Evolutionary conservation across 768 basidiomycete species (phyloP), one percentile per base, ranked within the genome.

Genomic region (Cystobasidium tubakii): DNA sequence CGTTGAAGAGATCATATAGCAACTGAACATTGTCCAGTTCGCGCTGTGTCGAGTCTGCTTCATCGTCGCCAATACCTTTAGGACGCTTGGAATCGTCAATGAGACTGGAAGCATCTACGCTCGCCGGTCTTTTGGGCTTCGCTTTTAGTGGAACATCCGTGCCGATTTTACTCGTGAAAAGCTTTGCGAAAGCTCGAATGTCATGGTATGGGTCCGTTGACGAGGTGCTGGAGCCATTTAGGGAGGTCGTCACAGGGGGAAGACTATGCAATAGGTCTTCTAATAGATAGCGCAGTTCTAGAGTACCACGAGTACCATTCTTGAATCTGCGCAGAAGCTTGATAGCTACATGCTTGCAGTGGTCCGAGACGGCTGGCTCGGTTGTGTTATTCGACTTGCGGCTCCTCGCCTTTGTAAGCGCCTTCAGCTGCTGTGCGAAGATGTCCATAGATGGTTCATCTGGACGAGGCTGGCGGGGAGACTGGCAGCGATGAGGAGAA

Each of bases 271-370:
- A 55, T 10, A 71, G 69, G 27, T 71, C 69, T 55, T 71, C 54
- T 1, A 71, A 31, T 2, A 71, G 50, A 34, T 36, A 55, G 25
- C 44, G 33, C 10, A 71, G 27, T 53, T 71, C 69, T n/a, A 71
- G 69, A 9, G 10, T n/a, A 12, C 69, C 69, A 12, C 55, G 33
- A n/a, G 54, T 71, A n/a, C 69, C 69, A n/a, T 60, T 12, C 17
- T 36, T n/a, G 6, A 71, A 13, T 25, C 34, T 23, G 15, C 69
- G 54, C 50, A 60, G n/a, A 12, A 71, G 55, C 19, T 53, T 23
- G 29, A 71, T 15, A 9, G 54, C 54, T 17, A 60, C 69, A 60
- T 71, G 69, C 15, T 55, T 53, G 54, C 53, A 60, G 25, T 71
- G 69, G 21, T 50, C 46, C 4, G 46, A 50, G 46, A 50, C 46